A percentile compares a stretch with the other conserved stretches of the same genome.
These are phyloP conservation scores for Firmiana major DNA, from an alignment of 345 rosid genomes.

Conservation along the genomic window DNA sequence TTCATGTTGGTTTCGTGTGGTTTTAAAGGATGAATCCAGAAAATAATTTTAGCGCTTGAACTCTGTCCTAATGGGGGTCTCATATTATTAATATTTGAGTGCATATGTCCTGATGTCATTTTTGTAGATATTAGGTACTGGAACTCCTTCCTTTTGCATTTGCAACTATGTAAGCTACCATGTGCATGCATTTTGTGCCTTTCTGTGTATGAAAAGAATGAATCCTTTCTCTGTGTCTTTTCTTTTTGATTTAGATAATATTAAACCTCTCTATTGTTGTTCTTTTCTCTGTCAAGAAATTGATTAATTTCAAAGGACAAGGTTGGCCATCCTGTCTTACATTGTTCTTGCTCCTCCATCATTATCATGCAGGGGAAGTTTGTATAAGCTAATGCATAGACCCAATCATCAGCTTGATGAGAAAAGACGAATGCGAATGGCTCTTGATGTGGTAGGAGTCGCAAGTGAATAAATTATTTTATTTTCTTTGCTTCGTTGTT, in stretches of 20 bases:
- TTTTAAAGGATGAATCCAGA: not conserved
- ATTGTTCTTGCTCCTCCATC: constrained; percentile 1
- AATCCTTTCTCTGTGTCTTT: not conserved
- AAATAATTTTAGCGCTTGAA: not conserved
- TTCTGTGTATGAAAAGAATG: constrained; percentile 14
- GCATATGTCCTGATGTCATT: constrained; percentile 5
- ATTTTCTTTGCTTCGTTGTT: no score
- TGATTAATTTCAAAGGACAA: not conserved
- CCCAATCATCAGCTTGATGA: constrained; percentile 72
- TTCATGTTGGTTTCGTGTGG: not conserved
- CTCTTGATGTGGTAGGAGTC: constrained; percentile 87
- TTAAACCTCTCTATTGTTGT: not conserved
- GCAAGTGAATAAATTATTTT: constrained; percentile 1
- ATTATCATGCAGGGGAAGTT: constrained; percentile 74
- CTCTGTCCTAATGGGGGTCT: not conserved
- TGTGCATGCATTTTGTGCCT: not conserved
- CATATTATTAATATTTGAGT: not conserved
- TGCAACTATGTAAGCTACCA: not conserved
- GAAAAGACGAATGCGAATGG: constrained; percentile 91
- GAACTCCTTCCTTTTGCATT: not conserved
- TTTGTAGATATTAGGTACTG: not conserved
- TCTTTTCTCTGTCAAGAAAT: constrained; percentile 7
- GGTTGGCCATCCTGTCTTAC: not conserved
- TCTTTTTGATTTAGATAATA: not conserved
- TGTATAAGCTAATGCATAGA: constrained; percentile 83